Percentiles rank a stretch among this genome's conserved stretches.
Evolutionary conservation across 495 filamentous ascomycete genomes (phyloP).

Genomic region (Apodospora peruviana): DNA sequence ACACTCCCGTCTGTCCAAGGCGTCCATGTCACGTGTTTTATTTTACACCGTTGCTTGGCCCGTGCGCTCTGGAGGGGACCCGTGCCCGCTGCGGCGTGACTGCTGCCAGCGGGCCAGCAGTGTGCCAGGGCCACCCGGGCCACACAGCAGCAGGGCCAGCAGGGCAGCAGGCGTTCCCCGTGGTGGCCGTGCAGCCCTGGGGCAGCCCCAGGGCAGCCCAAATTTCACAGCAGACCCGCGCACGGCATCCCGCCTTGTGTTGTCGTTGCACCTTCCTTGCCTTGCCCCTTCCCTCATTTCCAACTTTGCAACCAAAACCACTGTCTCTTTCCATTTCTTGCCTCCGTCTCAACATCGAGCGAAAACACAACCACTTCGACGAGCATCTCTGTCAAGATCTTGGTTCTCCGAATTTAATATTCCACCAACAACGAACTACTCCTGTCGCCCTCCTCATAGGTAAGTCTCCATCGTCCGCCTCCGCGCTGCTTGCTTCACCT

Average conservation of each 20-base stretch:
- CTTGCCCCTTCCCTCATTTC: slow-evolving; percentile 36
- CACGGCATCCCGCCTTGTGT: slow-evolving; percentile 31
- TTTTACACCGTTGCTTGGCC: no score
- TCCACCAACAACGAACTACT: slow-evolving; percentile 2
- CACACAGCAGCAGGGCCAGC: not conserved
- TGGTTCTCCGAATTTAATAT: slow-evolving; percentile 1
- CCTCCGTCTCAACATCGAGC: slow-evolving; percentile 23
- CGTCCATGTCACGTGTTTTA: not conserved
- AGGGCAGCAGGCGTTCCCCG: not conserved
- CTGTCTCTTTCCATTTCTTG: slow-evolving; percentile 16
- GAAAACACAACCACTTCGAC: slow-evolving; percentile 15
- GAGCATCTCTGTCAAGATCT: slow-evolving; percentile 6
- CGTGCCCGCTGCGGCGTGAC: not conserved
- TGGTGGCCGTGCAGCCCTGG: slow-evolving; percentile 20
- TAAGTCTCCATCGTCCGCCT: slow-evolving; percentile 16
- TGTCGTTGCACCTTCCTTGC: slow-evolving; percentile 25
- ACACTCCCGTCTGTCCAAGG: no score
- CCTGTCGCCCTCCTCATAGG: slow-evolving; percentile 12
- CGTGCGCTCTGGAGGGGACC: no score
- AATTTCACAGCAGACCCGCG: slow-evolving; percentile 22
- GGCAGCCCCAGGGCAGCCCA: no score
- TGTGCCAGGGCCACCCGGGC: not conserved
- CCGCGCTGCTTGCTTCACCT: slow-evolving; percentile 8
- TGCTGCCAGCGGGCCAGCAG: not conserved
- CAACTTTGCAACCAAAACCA: slow-evolving; percentile 32